Conservation (phyloP, 2,329 filamentous ascomycete genomes). For the Colletotrichum simmondsii region DNA sequence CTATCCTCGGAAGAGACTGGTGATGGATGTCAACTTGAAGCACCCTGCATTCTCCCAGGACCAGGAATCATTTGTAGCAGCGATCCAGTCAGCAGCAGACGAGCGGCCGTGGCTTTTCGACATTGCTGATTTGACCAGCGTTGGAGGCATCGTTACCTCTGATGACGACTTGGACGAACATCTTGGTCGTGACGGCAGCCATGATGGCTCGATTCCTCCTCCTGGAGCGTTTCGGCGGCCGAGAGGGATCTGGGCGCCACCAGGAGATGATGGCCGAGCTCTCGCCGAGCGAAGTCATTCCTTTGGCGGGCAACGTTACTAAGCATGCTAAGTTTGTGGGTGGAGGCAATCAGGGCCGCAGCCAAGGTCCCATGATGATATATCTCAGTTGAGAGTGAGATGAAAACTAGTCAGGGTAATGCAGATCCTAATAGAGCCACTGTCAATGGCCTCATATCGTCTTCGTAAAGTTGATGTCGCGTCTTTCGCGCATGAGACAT, state of each 20-base stretch:
- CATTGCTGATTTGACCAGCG: constrained; percentile 42
- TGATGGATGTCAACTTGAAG: constrained; percentile 51
- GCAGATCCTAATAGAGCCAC: background rate
- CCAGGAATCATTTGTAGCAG: constrained; percentile 55
- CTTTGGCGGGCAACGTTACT: background rate
- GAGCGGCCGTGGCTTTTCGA: constrained; percentile 49
- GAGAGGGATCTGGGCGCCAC: constrained; percentile 50
- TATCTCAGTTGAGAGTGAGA: background rate
- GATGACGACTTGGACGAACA: constrained; percentile 48
- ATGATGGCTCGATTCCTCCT: constrained; percentile 47
- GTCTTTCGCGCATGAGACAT: background rate
- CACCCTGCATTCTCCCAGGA: constrained; percentile 56
- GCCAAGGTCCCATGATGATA: background rate
- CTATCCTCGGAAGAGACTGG: constrained; percentile 57
- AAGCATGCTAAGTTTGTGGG: background rate
- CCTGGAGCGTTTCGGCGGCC: constrained; percentile 43
- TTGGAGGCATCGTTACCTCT: constrained; percentile 55
- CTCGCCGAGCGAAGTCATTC: constrained; percentile 29
- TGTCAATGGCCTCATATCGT: background rate
- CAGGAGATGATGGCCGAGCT: constrained; percentile 50
- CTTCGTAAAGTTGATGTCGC: background rate
- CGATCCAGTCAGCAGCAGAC: constrained; percentile 49
- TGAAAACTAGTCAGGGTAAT: background rate
- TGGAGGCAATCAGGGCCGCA: background rate
- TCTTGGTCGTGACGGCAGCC: constrained; percentile 48